Base-by-base conservation (phyloP, 495 filamentous ascomycete genomes). In the Letharia lupina region DNA sequence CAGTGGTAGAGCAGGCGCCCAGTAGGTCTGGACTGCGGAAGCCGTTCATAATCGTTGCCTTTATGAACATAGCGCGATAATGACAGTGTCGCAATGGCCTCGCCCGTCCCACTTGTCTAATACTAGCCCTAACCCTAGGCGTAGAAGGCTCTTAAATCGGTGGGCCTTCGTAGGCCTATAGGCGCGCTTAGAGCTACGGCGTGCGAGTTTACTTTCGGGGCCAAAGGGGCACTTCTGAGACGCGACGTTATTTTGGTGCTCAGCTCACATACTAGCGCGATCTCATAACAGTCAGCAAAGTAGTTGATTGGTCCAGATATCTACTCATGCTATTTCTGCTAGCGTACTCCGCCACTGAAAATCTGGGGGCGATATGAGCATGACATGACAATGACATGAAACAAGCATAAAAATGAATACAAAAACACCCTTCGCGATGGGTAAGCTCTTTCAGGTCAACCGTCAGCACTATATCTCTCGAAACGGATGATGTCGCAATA, bases 371-470 rank as follows among this genome's bases (percentile, higher is more conserved):
- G 18, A 23, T 7, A 48, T 23, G 20, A 48, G 45, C 45, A 48
- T 48, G 45, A 48, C 45, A 48, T 48, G 45, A 48, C 45, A 48
- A 48, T 48, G 45, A 48, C 45, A 48, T 23, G 18, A 48, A 48
- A 48, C 45, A 18, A 48, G 20, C 45, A 23, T 18, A 23, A 48
- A 48, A 6, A 42, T 42, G 40, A 10, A 42, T 42, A 10, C 10
- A 42, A 48, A 48, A 1, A 5, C 8, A 10, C 7, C 45, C 18
- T 48, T 20, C 4, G 10, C 20, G 20, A n/a, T 4, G 20, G 20
- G 9, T 48, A 0, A n/a, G 15, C 6, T 48, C 18, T 23, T 23
- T 9, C 23, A 23, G 18, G 45, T 7, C 20, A n/a, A 48, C 8
- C 8, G 23, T 48, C 45, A 48, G 45, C 45, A 23, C 45, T 23